phyloP scores from a whole-genome alignment of 2,329 filamentous ascomycete genomes.

The Alternaria burnsii region DNA sequence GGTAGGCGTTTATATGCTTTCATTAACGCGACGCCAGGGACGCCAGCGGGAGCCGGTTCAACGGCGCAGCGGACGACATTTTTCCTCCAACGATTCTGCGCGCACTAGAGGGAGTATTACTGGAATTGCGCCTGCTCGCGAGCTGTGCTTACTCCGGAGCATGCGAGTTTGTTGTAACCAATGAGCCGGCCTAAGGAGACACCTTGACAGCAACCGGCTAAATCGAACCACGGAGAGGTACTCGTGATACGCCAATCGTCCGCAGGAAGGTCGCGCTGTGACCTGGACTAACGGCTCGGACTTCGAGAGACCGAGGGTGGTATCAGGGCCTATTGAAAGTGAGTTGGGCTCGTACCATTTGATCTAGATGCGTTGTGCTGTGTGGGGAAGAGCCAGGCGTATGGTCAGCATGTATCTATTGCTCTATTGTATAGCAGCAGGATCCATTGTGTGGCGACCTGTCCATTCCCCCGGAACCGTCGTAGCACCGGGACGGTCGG shows the following conservation, averaged over 20 bases:
- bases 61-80: constrained; percentile 8
- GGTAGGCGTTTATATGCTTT: constrained; percentile 12
- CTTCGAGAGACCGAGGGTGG: neutral
- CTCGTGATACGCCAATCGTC: constrained; percentile 3
- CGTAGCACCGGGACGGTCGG: neutral
- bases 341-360: neutral
- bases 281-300: neutral
- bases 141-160: neutral
- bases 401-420: neutral
- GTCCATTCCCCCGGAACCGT: neutral
- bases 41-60: neutral
- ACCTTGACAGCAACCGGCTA: constrained; percentile 11
- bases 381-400: neutral
- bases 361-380: neutral
- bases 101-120: neutral
- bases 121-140: neutral
- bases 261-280: too few relatives aligned
- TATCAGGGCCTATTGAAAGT: neutral
- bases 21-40: neutral
- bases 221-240: constrained; percentile 3
- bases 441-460: neutral
- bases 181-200: neutral
- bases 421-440: neutral
- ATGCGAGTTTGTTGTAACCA: constrained; percentile 1
- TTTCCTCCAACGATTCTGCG: constrained; percentile 12